These are phyloP conservation scores for Ziziphus jujuba DNA, from an alignment of 306 rosid genomes.

Conservation along the genomic window DNA sequence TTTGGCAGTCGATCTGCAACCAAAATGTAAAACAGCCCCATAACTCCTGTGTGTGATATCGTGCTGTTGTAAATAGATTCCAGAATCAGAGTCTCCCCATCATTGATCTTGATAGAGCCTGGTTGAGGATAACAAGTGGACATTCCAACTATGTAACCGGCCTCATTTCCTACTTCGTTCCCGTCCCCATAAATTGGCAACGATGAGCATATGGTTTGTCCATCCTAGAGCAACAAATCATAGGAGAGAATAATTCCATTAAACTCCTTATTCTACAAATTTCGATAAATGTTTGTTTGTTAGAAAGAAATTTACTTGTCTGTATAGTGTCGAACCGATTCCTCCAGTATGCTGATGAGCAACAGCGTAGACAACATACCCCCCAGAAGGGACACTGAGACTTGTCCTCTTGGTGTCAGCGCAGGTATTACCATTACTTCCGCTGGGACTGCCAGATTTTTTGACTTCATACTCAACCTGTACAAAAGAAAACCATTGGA, in stretches of 20 bases:
- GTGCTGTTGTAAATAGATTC: conserved; percentile 50
- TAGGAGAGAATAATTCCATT: not conserved
- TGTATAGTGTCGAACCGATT: conserved; percentile 53
- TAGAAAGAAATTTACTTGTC: conserved; percentile 48
- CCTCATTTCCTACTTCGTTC: conserved; percentile 64
- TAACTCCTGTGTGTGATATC: conserved; percentile 59
- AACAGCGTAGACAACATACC: conserved; percentile 64
- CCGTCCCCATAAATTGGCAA: conserved; percentile 71
- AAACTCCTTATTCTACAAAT: not conserved
- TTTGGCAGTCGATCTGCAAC: conserved; percentile 62
- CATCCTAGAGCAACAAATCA: conserved; percentile 44
- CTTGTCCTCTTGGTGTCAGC: conserved; percentile 35
- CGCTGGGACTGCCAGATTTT: conserved; percentile 40
- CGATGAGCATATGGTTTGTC: conserved; percentile 66
- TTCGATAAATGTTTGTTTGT: not conserved
- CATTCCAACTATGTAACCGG: conserved; percentile 78
- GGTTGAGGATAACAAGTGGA: conserved; percentile 67
- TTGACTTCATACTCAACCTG: conserved; percentile 63
- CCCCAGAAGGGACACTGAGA: conserved; percentile 43
- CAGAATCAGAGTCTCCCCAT: conserved; percentile 53
- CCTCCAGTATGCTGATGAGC: conserved; percentile 89
- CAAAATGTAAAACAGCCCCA: conserved; percentile 70
- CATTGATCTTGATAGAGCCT: conserved; percentile 56
- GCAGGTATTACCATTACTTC: conserved; percentile 22
- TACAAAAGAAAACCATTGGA: conserved; percentile 2